Percentiles rank a stretch among this genome's conserved stretches.
Evolutionary conservation across 495 filamentous ascomycete species (phyloP).

Genomic region (Aspergillus egyptiacus): DNA sequence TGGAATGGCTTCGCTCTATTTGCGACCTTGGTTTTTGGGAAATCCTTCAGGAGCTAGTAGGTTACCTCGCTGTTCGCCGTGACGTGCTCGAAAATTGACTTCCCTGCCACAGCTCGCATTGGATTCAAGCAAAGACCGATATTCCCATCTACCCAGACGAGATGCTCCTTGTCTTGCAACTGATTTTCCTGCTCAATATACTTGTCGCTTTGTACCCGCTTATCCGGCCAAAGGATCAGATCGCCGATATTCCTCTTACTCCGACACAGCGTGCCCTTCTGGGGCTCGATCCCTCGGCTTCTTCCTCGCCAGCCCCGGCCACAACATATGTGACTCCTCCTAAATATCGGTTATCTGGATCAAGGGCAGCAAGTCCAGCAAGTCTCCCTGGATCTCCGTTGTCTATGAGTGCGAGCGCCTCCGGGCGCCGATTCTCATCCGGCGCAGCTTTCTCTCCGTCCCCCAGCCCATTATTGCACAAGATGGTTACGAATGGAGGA

Average conservation of each 20-base stretch:
- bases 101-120: conserved; percentile 17
- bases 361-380: conserved; percentile 46
- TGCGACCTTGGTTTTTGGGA: conserved; percentile 36
- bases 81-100: conserved; percentile 4
- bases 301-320: conserved; percentile 57
- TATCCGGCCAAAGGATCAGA: conserved; percentile 61
- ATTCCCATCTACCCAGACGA: conserved; percentile 31
- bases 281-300: conserved; percentile 65
- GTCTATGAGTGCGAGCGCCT: conserved; percentile 39
- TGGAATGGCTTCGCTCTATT: conserved; percentile 57
- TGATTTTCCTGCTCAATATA: conserved; percentile 62
- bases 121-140: conserved; percentile 19
- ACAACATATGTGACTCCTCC: conserved; percentile 76
- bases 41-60: conserved; percentile 34
- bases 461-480: conserved; percentile 64
- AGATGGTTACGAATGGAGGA: conserved; percentile 49
- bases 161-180: conserved; percentile 45
- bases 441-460: conserved; percentile 46
- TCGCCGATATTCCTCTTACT: conserved; percentile 85
- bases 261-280: conserved; percentile 81
- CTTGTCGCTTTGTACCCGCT: conserved; percentile 60
- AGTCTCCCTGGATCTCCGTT: conserved; percentile 50
- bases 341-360: conserved; percentile 72
- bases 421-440: conserved; percentile 31
- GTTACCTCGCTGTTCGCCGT: conserved; percentile 10